phyloP scores from a whole-genome alignment of 805 yeast genomes.

The Candida dajiaensis region DNA sequence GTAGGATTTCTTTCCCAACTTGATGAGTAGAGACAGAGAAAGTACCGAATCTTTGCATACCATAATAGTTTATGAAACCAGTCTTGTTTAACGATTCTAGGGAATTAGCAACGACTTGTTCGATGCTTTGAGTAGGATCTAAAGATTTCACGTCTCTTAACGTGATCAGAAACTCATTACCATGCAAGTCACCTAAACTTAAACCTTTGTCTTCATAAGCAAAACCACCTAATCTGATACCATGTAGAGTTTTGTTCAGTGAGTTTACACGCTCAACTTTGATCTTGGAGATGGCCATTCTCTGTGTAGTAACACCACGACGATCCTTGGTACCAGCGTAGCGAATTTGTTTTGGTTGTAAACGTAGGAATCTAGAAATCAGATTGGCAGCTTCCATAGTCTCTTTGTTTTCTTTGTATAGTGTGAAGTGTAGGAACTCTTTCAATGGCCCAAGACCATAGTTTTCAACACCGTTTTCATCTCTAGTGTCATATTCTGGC shows the following conservation, averaged over 20 bases:
- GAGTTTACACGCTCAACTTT: slow-evolving; percentile 70
- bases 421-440: slow-evolving; percentile 64
- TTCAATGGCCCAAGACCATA: slow-evolving; percentile 72
- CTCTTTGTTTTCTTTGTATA: slow-evolving; percentile 93
- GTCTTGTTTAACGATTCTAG: slow-evolving; percentile 50
- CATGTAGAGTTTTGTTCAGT: slow-evolving; percentile 69
- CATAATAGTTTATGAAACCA: slow-evolving; percentile 92
- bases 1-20: slow-evolving; percentile 67
- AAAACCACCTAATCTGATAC: slow-evolving; percentile 78
- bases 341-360: slow-evolving; percentile 64
- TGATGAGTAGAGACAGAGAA: slow-evolving; percentile 88
- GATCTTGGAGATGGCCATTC: slow-evolving; percentile 60
- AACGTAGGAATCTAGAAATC: slow-evolving; percentile 63
- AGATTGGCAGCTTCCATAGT: slow-evolving; percentile 91
- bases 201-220: slow-evolving; percentile 56
- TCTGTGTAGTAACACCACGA: slow-evolving; percentile 91
- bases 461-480: slow-evolving; percentile 48
- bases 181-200: slow-evolving; percentile 75
- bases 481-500: slow-evolving; percentile 29
- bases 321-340: slow-evolving; percentile 97
- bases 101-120: slow-evolving; percentile 43
- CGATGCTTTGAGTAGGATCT: slow-evolving; percentile 31
- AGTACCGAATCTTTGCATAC: slow-evolving; percentile 98
- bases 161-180: slow-evolving; percentile 85
- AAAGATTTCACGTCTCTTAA: slow-evolving; percentile 60